A percentile compares a stretch with the other conserved stretches of the same genome.
phyloP scores from a whole-genome alignment of 1,139 yeast genomes.

The Nematodospora anomalae region DNA sequence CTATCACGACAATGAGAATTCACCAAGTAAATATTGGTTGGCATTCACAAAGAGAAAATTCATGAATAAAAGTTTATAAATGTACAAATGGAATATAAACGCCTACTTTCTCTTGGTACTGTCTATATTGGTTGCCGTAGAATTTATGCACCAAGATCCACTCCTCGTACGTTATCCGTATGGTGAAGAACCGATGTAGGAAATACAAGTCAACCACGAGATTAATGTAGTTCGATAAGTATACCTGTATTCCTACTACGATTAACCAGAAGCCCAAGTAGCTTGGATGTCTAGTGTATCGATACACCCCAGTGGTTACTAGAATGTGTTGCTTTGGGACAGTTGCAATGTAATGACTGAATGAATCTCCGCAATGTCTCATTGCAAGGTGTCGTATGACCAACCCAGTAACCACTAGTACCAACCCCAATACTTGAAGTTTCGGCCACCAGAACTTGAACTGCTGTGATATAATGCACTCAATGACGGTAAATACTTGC shows the following conservation, averaged over 20 bases:
- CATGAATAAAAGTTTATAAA: conserved; percentile 76
- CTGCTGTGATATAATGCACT: conserved; percentile 18
- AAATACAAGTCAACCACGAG: conserved; percentile 20
- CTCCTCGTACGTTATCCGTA: conserved; percentile 40
- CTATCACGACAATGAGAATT: conserved; percentile 52
- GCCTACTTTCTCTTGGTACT: conserved; percentile 26
- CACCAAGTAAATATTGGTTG: conserved; percentile 85
- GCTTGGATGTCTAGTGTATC: conserved; percentile 39
- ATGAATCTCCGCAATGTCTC: conserved; percentile 36
- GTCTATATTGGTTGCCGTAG: conserved; percentile 30
- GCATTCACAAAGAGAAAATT: conserved; percentile 93
- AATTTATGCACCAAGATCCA: conserved; percentile 26
- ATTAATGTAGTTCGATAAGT: conserved; percentile 26
- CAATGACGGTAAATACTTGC: conserved; percentile 29
- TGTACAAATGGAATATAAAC: conserved; percentile 33
- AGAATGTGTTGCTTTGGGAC: conserved; percentile 16
- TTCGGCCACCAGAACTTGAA: not conserved
- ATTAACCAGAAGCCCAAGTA: conserved; percentile 44
- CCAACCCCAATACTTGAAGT: conserved; percentile 15
- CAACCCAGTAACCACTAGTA: conserved; percentile 24
- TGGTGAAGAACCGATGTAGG: conserved; percentile 30
- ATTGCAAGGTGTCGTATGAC: conserved; percentile 31
- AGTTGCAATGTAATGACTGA: conserved; percentile 32
- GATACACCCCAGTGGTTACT: conserved; percentile 35
- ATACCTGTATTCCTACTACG: conserved; percentile 35